Base-by-base conservation (phyloP, 1,284 basidiomycete species). In the Sphaerobolus stellatus region DNA sequence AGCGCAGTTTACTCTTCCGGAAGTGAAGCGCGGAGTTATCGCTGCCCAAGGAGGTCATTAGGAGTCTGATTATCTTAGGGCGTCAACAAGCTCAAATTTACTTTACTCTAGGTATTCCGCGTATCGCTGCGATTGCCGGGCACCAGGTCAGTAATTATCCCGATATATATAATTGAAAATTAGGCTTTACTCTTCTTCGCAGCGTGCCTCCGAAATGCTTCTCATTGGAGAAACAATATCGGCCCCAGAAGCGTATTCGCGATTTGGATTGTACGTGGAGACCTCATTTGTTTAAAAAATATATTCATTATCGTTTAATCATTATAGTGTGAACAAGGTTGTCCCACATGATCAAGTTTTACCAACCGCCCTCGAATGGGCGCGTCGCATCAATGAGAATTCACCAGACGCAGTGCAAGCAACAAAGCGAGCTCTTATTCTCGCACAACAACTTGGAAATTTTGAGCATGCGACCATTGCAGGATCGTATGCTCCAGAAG, bases 361-460 rank as follows among this genome's bases (percentile, higher is more conserved):
- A 8, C 61, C 78, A 7, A 77, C 82, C 11, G 91, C 92, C 1
- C 68, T 94, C 29, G 72, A 75, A 4, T 70, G 85, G 51, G 90
- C 92, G 1, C 68, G 75, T 40, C 72, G 81, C 54, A 83, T 94
- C 58, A 73, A 72, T 16, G 65, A 68, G 18, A 89, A 89, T 64
- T 92, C 89, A 3, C 92, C 92, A 0, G 91, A 94, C 66, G 79
- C 90, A 0, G 84, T 94, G 1, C 84, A 88, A 59, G 80, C 83
- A 48, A 88, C 90, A 8, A 94, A 94, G 67, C 75, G 79, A 18
- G 86, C 78, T 0, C 70, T 92, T 14, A 56, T 88, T 20, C 66
- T 87, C 2, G 71, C 81, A 2, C 68, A 69, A 5, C 78, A 82
- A 52, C 72, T 76, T 40, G 76, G 77, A 16, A 77, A 79, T 50